phyloP scores from a whole-genome alignment of 1,284 basidiomycete species.

The Austroboletus novae-zelandiae region DNA sequence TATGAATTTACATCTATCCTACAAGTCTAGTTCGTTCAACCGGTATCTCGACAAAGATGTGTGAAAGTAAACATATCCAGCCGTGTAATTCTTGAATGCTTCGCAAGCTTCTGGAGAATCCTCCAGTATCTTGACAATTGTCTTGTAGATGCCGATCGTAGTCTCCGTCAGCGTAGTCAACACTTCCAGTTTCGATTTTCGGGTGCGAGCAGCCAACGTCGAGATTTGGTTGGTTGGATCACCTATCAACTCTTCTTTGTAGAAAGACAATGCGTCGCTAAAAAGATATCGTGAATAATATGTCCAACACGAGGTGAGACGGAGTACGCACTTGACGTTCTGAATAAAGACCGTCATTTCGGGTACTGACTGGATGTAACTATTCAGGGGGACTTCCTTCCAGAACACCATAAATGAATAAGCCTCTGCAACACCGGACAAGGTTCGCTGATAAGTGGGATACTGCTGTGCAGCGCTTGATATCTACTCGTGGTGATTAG shows the following conservation, averaged over 20 bases:
- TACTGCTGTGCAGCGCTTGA: slow-evolving; percentile 18
- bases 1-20: background rate
- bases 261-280: slow-evolving; percentile 43
- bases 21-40: slow-evolving; percentile 19
- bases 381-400: slow-evolving; percentile 11
- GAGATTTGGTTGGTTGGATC: slow-evolving; percentile 37
- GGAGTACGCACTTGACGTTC: slow-evolving; percentile 32
- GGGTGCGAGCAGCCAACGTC: slow-evolving; percentile 22
- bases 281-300: background rate
- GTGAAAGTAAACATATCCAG: slow-evolving; percentile 24
- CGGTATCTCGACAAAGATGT: slow-evolving; percentile 16
- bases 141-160: slow-evolving; percentile 15
- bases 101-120: slow-evolving; percentile 16
- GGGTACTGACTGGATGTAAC: slow-evolving; percentile 36
- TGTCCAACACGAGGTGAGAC: background rate
- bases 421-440: slow-evolving; percentile 31
- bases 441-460: slow-evolving; percentile 28
- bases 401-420: slow-evolving; percentile 34
- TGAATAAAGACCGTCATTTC: slow-evolving; percentile 31
- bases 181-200: slow-evolving; percentile 24
- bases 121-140: slow-evolving; percentile 20
- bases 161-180: slow-evolving; percentile 24
- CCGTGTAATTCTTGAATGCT: slow-evolving; percentile 14
- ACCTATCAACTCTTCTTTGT: slow-evolving; percentile 38
- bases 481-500: slow-evolving; percentile 6